Base-by-base conservation (phyloP, 1,284 basidiomycete genomes). In the Ganoderma sinense region DNA sequence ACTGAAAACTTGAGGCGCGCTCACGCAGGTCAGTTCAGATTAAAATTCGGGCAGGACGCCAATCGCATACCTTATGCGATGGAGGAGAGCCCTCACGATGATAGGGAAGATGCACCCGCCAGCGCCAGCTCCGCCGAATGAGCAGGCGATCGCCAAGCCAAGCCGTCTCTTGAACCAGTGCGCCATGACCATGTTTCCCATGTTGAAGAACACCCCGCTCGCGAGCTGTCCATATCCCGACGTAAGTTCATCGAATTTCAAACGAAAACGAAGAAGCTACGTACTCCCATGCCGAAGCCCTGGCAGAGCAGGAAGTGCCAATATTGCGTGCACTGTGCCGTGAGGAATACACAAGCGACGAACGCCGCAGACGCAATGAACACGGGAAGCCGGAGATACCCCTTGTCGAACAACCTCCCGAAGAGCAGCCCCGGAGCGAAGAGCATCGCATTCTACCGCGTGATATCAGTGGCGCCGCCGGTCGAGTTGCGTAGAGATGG, bases 101-200 rank as follows among this genome's bases (percentile, higher is more conserved):
- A 86, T 79, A 1, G 85, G 85, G 58, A 86, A 81, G 3, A 84
- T 64, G 0, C 78, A 82, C 41, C 85, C 85, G 40, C 87, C 86
- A 2, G 83, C 31, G 4, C 82, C 82, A 0, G 82, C 81, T 0
- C 85, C 84, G 2, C 80, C 73, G 0, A 84, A 79, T 10, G 74
- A 72, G 20, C 84, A 13, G 0, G 83, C 84, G 36, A 84, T 74
- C 0, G 85, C 85, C 0, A 82, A 65, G 8, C 80, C 79, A 40
- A 80, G 78, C 63, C 78, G 78, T 60, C 78, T 81, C 62, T 81
- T 79, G 72, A 85, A 88, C 83, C 87, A 87, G 73, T 88, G 87
- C 11, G 74, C 55, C 26, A 74, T 59, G 18, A 59, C 33, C 56
- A 59, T 59, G 36, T 39, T 59, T 23, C 33, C 33, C 56, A 59